Base-by-base conservation (phyloP, 768 basidiomycete genomes). In the Saitozyma podzolica region DNA sequence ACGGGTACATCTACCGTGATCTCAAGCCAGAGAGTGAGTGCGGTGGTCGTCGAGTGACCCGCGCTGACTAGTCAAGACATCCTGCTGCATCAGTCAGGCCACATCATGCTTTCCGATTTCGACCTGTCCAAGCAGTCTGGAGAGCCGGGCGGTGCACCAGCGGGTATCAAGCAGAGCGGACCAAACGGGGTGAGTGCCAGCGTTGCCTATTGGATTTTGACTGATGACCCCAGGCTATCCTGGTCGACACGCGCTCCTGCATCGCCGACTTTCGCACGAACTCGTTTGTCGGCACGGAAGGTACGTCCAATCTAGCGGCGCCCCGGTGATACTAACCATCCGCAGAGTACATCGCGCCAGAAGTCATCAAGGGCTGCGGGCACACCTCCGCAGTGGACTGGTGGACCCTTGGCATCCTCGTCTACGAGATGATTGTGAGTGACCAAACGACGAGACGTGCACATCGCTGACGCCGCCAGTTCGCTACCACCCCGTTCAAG, bases 81-180 rank as follows among this genome's bases (percentile, higher is more conserved):
- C 75, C 84, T 99, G 16, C 83, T 99, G 54, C 96, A 99, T 80
- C 90, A 96, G 77, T 92, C 93, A 10, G 96, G 96, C 16, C 96
- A 99, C 81, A 97, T 99, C 73, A 97, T 98, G 95, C 82, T 99
- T 73, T 98, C 96, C 51, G 96, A 99, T 81, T 99, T 99, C 80
- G 96, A 99, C 82, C 85, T 99, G 41, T 95, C 95, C 17, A 99
- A 98, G 79, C 93, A 95, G 78, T 92, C 91, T 45, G 88, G 84
- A 58, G 91, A 90, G 68, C 87, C 87, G 20, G 90, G 89, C 29
- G 89, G 89, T 57, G 85, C 90, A 72, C 93, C 94, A 37, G 90
- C 89, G 7, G 89, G 87, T 76, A 89, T 97, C 62, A 90, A 90
- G 72, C 85, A 85, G 77, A 89, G 87, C 68, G 92, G 88, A 71